Percentiles rank a stretch among this genome's conserved stretches.
phyloP scores from a whole-genome alignment of 352 stramenopile genomes.

The Pythium sukuiense region DNA sequence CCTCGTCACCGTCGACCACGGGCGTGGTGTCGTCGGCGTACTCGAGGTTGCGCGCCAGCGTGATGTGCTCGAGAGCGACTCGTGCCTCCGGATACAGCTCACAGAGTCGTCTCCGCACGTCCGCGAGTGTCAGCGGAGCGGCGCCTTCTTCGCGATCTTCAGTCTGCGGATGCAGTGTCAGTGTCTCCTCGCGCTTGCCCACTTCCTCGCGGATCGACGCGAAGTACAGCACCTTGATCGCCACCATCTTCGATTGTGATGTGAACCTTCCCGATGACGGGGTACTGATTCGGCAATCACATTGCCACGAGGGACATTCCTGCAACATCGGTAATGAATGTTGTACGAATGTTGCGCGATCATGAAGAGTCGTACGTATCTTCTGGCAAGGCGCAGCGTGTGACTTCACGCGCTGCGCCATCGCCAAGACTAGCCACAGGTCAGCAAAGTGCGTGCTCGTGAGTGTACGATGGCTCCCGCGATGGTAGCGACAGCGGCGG shows the following conservation, averaged over 20 bases:
- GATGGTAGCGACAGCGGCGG: slow-evolving; percentile 10
- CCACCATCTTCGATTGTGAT: slow-evolving; percentile 21
- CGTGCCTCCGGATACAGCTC: slow-evolving; percentile 51
- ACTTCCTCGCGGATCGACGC: slow-evolving; percentile 71
- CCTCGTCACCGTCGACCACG: slow-evolving; percentile 67
- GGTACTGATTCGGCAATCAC: background rate
- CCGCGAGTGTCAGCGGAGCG: slow-evolving; percentile 34
- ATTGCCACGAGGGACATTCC: background rate
- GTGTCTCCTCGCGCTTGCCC: slow-evolving; percentile 64
- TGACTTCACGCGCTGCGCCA: background rate
- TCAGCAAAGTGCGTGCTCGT: too few species aligned
- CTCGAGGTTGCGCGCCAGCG: slow-evolving; percentile 73
- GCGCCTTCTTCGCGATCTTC: background rate
- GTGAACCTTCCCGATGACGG: background rate
- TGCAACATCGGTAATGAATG: slow-evolving; percentile 11
- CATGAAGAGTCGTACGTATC: slow-evolving; percentile 21
- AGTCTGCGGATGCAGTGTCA: slow-evolving; percentile 27
- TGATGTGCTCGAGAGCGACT: slow-evolving; percentile 51
- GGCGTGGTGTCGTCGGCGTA: slow-evolving; percentile 50
- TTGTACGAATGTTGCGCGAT: slow-evolving; percentile 32
- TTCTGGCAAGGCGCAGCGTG: background rate
- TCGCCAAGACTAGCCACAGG: too few species aligned
- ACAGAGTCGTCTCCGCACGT: slow-evolving; percentile 45
- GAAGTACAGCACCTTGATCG: slow-evolving; percentile 83
- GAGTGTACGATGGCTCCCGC: background rate